Conservation (phyloP, 495 filamentous ascomycete species). For the Podospora pseudopauciseta region DNA sequence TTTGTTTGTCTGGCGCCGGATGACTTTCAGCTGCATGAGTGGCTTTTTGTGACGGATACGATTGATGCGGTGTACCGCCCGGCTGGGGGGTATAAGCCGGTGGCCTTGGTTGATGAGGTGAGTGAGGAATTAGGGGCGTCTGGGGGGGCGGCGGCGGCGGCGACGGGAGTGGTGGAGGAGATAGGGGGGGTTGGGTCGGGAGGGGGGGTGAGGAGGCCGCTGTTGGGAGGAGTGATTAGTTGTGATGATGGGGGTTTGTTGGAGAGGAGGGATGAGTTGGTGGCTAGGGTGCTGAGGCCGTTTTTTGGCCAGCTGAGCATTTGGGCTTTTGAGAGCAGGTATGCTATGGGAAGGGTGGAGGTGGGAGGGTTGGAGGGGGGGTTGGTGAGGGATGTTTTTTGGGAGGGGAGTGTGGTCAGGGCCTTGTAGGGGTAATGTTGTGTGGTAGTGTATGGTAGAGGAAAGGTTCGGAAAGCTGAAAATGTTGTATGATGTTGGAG, state of each 20-base stretch:
- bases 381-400: slow-evolving; percentile 78
- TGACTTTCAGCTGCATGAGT: slow-evolving; percentile 93
- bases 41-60: slow-evolving; percentile 95
- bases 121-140: slow-evolving; percentile 65
- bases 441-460: no score
- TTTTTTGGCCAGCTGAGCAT: slow-evolving; percentile 92
- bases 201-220: slow-evolving; percentile 35
- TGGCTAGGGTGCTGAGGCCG: slow-evolving; percentile 71
- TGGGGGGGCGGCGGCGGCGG: background rate
- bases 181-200: slow-evolving; percentile 24
- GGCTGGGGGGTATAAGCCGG: slow-evolving; percentile 60
- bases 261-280: slow-evolving; percentile 64
- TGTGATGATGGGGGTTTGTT: slow-evolving; percentile 44
- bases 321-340: slow-evolving; percentile 85
- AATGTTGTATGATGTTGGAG: no score
- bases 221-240: slow-evolving; percentile 42
- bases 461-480: no score
- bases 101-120: slow-evolving; percentile 81
- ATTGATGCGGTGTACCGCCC: slow-evolving; percentile 93
- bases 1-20: slow-evolving; percentile 83
- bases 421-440: slow-evolving; percentile 31
- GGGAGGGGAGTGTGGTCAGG: slow-evolving; percentile 63
- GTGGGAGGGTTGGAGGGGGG: slow-evolving; percentile 61
- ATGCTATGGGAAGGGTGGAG: slow-evolving; percentile 73
- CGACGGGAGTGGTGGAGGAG: slow-evolving; percentile 24